These are phyloP conservation scores for Xylariaceae sp. DNA, from an alignment of 2,329 filamentous ascomycete genomes.

Conservation along the genomic window DNA sequence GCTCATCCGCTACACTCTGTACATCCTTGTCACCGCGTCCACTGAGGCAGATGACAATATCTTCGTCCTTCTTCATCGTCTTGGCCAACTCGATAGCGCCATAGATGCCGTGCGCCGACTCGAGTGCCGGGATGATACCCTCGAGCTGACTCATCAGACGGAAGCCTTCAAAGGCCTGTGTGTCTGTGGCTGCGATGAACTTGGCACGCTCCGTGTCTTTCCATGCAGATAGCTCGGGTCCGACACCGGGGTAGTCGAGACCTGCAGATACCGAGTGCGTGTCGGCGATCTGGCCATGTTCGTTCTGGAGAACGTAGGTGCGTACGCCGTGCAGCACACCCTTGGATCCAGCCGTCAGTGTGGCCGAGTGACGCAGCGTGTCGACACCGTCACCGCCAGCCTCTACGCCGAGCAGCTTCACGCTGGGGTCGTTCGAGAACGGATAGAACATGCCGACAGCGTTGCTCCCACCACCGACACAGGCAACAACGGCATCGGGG, in stretches of 20 bases:
- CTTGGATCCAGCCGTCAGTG: conserved; percentile 77
- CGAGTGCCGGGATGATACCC: conserved; percentile 93
- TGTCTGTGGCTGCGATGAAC: conserved; percentile 88
- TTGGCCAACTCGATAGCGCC: conserved; percentile 87
- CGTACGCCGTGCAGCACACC: conserved; percentile 93
- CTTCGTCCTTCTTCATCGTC: conserved; percentile 81
- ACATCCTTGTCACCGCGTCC: conserved; percentile 98
- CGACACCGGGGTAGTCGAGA: conserved; percentile 94
- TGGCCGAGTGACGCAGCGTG: conserved; percentile 79
- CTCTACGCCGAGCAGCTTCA: conserved; percentile 90
- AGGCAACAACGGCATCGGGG: conserved; percentile 92
- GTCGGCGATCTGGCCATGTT: conserved; percentile 87
- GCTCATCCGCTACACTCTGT: conserved; percentile 91
- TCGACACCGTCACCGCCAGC: conserved; percentile 90
- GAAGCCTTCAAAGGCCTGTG: conserved; percentile 85
- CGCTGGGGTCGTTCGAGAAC: conserved; percentile 76
- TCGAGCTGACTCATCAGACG: conserved; percentile 78
- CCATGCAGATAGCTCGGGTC: conserved; percentile 86
- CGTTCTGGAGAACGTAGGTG: conserved; percentile 90
- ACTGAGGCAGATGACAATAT: conserved; percentile 89
- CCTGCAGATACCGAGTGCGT: conserved; percentile 96
- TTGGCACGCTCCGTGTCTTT: conserved; percentile 83
- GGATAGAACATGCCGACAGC: conserved; percentile 98
- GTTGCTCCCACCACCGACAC: conserved; percentile 92
- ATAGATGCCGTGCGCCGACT: conserved; percentile 88